A percentile compares a stretch with the other conserved stretches of the same genome.
phyloP scores from a whole-genome alignment of 2,329 filamentous ascomycete species.

The Ophiostoma novo-ulmi region DNA sequence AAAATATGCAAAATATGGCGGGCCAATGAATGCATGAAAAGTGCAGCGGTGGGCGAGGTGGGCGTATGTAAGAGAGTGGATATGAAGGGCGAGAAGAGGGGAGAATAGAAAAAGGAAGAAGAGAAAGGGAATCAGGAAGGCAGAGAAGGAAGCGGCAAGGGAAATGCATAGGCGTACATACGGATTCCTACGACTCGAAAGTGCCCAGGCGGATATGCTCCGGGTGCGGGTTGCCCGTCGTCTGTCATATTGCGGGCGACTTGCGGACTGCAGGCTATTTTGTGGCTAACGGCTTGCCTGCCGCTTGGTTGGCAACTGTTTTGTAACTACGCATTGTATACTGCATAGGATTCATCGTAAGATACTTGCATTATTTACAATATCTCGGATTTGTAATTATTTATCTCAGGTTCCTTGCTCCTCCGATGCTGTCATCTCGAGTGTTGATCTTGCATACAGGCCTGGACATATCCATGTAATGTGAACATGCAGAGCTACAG shows the following conservation, averaged over 20 bases:
- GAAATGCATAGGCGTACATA: not conserved
- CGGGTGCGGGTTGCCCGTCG: not conserved
- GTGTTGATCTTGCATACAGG: not conserved
- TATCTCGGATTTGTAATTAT: not conserved
- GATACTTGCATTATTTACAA: not conserved
- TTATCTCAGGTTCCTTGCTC: not conserved
- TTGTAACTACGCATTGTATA: not conserved
- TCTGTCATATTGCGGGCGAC: not conserved
- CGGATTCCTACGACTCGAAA: not conserved
- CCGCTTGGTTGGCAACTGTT: not conserved
- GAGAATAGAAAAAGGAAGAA: not conserved
- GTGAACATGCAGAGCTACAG: not conserved
- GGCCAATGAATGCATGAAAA: not conserved
- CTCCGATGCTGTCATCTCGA: not conserved
- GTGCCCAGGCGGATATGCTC: not conserved
- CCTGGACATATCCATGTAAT: not conserved
- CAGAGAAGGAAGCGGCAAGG: not conserved
- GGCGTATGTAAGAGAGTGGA: conserved; percentile 1
- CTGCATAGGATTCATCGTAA: not conserved
- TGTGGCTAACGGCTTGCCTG: not conserved
- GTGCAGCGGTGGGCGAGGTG: not conserved
- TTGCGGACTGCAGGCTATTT: not conserved
- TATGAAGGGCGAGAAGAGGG: not conserved
- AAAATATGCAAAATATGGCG: not conserved
- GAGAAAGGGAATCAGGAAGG: not conserved